Base-by-base conservation (phyloP, 2,329 filamentous ascomycete species). In the Ascomycota sp. region DNA sequence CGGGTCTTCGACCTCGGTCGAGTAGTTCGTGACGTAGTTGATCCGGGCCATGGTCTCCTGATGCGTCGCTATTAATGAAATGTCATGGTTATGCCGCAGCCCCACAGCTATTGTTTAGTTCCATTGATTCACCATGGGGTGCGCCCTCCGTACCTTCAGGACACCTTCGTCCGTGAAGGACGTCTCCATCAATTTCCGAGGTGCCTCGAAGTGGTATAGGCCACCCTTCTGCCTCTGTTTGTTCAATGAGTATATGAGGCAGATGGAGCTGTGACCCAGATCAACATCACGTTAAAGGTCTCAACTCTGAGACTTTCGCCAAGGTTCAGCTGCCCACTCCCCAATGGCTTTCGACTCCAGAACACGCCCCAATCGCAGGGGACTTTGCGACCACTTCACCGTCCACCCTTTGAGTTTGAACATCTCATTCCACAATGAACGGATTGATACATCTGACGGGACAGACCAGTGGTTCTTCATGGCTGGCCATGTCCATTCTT, bases 51-150 rank as follows among this genome's bases (percentile, higher is more conserved):
- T 23, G 7, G 20, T 29, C 26, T 34, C 32, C 17, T 5, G 21
- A 21, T 29, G 28, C 20, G 28, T 29, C 8, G 28, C 28, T 7
- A 29, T 29, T 8, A 29, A 29, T 7, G 28, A 29, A 10, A 29
- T 29, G 17, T 29, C 29, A 19, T 25, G 29, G 22, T 30, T 30
- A 23, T 30, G 33, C 7, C 31, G 33, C 21, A 35, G 21, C 17
- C 33, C 33, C 2, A 35, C 17, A 2, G 33, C 33, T 13, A 35
- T 33, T 12, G 28, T 25, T 29, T 31, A 31, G 12, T 35, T 35
- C 21, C 28, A 35, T 13, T 31, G 33, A 20, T 35, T 35, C 11
- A 35, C 31, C 28, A 35, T 26, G 20, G n/a, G 5, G 26, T 35
- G 30, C 8, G 13, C 19, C 19, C 33, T 13, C 20, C 22, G 26